Base-by-base conservation (phyloP, 202 grass and related monocot genomes). In the Zoysia matrella region DNA sequence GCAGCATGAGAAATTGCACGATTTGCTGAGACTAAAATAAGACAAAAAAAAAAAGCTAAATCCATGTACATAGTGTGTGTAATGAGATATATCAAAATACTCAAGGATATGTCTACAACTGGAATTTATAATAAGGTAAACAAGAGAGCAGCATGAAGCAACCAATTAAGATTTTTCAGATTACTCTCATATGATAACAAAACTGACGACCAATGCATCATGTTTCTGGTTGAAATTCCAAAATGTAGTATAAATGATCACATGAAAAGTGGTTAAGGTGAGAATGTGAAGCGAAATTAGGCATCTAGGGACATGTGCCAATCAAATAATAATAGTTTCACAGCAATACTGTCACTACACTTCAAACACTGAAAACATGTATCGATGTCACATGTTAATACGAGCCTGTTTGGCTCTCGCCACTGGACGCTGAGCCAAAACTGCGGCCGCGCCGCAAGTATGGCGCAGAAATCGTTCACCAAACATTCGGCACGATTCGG, bases 21-120 rank as follows among this genome's bases (percentile, higher is more conserved):
- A 78, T 48, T 74, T 78, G 10, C 16, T 68, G 46, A 67, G 39
- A 72, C 1, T 72, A 30, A 72, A 80, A 43, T 16, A 18, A 10
- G 8, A 4, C 3, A 63, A 63, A 60, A 76, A 12, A 12, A 2
- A 64, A 3, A 50, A 64, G 54, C 52, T 22, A 56, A 71, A 80
- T 14, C 11, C 65, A 72, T 71, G 56, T 8, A 78, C 68, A 87
- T 53, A 52, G 60, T 72, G 43, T 72, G 76, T 80, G 56, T 52
- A 47, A 65, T 11, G 72, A 63, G 41, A 51, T 6, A 84, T 40
- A 36, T 71, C 48, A 51, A 80, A 50, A 75, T n/a, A 39, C 39
- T 57, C 8, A 22, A 30, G 18, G 30, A 63, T 71, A 67, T 66
- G 6, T 30, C 3, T 3, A 77, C 18, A 3, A 80, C 36, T 3